Conservation (phyloP, 257 asterid genomes). For the Fraxinus excelsior region DNA sequence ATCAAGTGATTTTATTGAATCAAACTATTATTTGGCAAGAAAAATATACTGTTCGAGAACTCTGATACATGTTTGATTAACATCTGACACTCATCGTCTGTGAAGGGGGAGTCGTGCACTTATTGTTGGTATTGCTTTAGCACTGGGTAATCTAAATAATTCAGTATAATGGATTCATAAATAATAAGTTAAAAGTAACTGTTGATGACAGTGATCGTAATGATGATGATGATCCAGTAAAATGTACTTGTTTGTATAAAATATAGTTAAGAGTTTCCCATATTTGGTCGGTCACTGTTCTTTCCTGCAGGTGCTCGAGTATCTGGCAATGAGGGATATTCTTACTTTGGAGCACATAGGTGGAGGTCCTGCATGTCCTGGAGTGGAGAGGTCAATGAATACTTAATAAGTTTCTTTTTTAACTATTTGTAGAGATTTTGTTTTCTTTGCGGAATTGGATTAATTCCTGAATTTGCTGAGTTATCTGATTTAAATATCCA, state of each 20-base stretch:
- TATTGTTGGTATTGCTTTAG: background rate
- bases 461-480: slow-evolving; percentile 11
- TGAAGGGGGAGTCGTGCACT: background rate
- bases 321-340: slow-evolving; percentile 81
- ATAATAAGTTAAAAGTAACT: background rate
- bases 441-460: background rate
- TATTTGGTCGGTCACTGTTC: slow-evolving; percentile 15
- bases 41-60: background rate
- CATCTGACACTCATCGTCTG: background rate
- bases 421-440: background rate
- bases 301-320: slow-evolving; percentile 66
- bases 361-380: slow-evolving; percentile 83
- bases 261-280: background rate
- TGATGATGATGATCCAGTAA: background rate
- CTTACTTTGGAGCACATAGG: slow-evolving; percentile 73
- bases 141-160: background rate
- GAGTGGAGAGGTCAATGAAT: slow-evolving; percentile 76
- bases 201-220: background rate
- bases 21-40: background rate
- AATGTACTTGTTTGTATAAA: slow-evolving; percentile 4
- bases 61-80: background rate
- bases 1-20: background rate
- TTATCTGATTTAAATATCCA: slow-evolving; percentile 8
- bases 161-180: background rate
- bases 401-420: background rate